phyloP scores from a whole-genome alignment of 768 basidiomycete species.

The Leucocoprinus birnbaumii region DNA sequence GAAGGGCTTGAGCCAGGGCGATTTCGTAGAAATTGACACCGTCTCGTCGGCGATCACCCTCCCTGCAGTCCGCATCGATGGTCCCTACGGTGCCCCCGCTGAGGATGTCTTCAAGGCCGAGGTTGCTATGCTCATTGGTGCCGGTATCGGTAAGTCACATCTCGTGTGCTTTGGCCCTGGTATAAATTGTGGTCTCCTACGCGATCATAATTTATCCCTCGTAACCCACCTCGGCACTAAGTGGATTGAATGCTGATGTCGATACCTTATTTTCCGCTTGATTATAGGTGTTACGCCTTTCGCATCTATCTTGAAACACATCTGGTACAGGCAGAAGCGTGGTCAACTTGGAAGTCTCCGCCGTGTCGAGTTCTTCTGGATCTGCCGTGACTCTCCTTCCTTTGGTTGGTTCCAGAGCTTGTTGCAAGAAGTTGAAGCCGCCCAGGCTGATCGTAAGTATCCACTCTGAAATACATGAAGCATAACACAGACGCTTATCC shows the following conservation, averaged over 20 bases:
- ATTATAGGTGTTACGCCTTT: conserved; percentile 86
- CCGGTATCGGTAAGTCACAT: conserved; percentile 77
- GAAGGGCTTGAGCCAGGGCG: conserved; percentile 63
- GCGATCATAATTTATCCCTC: background rate
- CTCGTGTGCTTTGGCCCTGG: background rate
- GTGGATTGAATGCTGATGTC: background rate
- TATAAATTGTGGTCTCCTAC: no score
- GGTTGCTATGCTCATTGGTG: conserved; percentile 89
- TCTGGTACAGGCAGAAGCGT: conserved; percentile 89
- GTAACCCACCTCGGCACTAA: background rate
- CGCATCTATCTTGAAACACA: conserved; percentile 91
- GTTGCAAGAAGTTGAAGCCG: conserved; percentile 83
- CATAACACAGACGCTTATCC: conserved; percentile 13
- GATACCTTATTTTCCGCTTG: background rate
- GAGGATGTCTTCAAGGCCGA: conserved; percentile 87
- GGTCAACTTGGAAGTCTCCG: conserved; percentile 77
- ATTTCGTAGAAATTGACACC: conserved; percentile 78
- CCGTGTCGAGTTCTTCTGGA: conserved; percentile 94
- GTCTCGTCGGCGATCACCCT: conserved; percentile 45
- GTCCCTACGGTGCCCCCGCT: conserved; percentile 91
- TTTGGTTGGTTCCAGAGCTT: conserved; percentile 96
- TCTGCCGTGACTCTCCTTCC: conserved; percentile 92
- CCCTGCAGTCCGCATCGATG: conserved; percentile 77
- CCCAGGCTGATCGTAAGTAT: conserved; percentile 82
- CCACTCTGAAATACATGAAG: background rate